Evolutionary conservation across 768 basidiomycete species (phyloP), one percentile per base, ranked within the genome.

Genomic region (Dioszegia crocea): DNA sequence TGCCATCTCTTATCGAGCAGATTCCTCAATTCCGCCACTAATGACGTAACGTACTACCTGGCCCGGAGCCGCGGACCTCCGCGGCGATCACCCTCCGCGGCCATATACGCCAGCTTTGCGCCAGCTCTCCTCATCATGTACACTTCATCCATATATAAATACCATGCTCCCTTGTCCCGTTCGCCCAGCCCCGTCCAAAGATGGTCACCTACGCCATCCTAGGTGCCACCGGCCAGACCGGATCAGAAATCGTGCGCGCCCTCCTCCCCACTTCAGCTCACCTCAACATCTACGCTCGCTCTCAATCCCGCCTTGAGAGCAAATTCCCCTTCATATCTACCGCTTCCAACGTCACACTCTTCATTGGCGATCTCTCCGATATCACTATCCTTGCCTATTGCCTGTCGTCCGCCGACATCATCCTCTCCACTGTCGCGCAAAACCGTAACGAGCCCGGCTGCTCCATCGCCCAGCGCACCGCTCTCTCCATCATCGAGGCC

Each of bases 261-360:
- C 48, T 47, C 31, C 44, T 56, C 23, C 29, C 31, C 41, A 30
- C 46, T 12, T 29, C 24, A 24, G 17, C 24, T 4, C 39, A 52
- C 6, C 57, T 51, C 45, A 43, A 57, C 38, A 39, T 57, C 31
- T 57, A 57, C 39, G 45, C 31, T 21, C 56, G 56, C 36, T 57
- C 56, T 11, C 46, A 17, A 4, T 6, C 46, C 14, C 45, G 46
- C 4, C 24, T 57, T 3, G 31, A 38, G 36, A 9, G 29, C 21
- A 48, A 33, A 14, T 33, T 57, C 30, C 56, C 56, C 36, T 17
- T 9, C 26, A 47, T 57, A 19, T n/a, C 21, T 24, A 3, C 21
- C 17, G 23, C 45, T 27, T n/a, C 29, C 17, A 47, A 49, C 24
- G 56, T 57, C 19, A 38, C 45, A 4, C 16, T 57, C 21, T 49